phyloP scores from a whole-genome alignment of 768 basidiomycete species.

The Termitomyces sp. region DNA sequence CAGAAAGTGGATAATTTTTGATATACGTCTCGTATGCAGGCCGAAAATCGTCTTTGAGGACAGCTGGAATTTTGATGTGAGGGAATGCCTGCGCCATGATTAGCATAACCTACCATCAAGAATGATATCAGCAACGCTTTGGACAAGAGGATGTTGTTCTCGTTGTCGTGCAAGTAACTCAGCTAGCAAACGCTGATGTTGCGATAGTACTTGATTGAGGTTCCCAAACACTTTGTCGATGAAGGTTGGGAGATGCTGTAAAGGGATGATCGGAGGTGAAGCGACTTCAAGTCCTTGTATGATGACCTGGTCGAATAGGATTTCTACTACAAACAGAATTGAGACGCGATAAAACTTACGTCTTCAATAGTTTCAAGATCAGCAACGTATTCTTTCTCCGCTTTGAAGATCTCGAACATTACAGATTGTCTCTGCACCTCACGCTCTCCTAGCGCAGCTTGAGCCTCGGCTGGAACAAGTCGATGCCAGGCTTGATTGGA shows the following conservation, averaged over 20 bases:
- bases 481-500: slow-evolving; percentile 81
- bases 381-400: slow-evolving; percentile 81
- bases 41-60: slow-evolving; percentile 45
- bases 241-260: slow-evolving; percentile 54
- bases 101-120: slow-evolving; percentile 54
- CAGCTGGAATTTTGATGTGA: slow-evolving; percentile 24
- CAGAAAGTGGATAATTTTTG: slow-evolving; percentile 83
- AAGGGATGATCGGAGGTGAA: slow-evolving; percentile 60
- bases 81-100: neutral
- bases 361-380: slow-evolving; percentile 71
- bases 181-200: slow-evolving; percentile 65
- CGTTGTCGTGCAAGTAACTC: slow-evolving; percentile 75
- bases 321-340: neutral
- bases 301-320: slow-evolving; percentile 52
- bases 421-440: slow-evolving; percentile 84
- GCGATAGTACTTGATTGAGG: slow-evolving; percentile 54
- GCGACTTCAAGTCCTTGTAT: slow-evolving; percentile 57
- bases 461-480: slow-evolving; percentile 68
- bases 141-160: slow-evolving; percentile 80
- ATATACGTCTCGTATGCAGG: slow-evolving; percentile 75
- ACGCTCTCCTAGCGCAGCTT: slow-evolving; percentile 61
- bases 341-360: slow-evolving; percentile 29
- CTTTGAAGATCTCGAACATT: slow-evolving; percentile 86
- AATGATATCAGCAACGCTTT: slow-evolving; percentile 80
- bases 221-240: slow-evolving; percentile 84